These are phyloP conservation scores for Fusarium virguliforme DNA, from an alignment of 2,329 filamentous ascomycete species.

Conservation along the genomic window DNA sequence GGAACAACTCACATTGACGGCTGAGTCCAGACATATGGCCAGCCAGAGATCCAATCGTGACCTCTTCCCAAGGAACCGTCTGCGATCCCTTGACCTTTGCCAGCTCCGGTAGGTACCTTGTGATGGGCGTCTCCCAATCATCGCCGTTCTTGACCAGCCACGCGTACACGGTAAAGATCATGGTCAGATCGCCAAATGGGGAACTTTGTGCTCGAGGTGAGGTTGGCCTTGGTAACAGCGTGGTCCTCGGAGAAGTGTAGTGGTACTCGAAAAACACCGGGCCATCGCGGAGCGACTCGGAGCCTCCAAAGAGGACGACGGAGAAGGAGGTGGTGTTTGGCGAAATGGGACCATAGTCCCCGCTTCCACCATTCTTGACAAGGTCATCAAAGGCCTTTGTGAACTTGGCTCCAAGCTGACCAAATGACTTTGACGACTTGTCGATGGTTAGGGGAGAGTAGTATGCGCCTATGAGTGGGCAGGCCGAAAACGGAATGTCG, in stretches of 20 bases:
- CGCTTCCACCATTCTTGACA: conserved; percentile 28
- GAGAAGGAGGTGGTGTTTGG: conserved; percentile 46
- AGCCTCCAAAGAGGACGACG: conserved; percentile 39
- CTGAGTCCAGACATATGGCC: conserved; percentile 44
- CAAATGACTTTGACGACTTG: conserved; percentile 12
- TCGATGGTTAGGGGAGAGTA: conserved; percentile 41
- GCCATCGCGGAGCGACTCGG: conserved; percentile 17
- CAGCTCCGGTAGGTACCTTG: conserved; percentile 52
- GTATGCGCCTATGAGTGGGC: conserved; percentile 43
- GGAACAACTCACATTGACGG: conserved; percentile 35
- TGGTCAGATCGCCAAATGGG: conserved; percentile 52
- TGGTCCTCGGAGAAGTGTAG: conserved; percentile 41
- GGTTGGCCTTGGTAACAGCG: conserved; percentile 7
- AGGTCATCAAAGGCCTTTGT: conserved; percentile 36
- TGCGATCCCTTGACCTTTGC: not conserved
- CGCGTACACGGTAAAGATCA: conserved; percentile 55
- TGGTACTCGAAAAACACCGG: conserved; percentile 45
- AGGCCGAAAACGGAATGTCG: conserved; percentile 37
- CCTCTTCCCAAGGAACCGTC: conserved; percentile 32
- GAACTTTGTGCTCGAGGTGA: conserved; percentile 49
- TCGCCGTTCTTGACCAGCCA: conserved; percentile 54
- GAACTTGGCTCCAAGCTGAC: conserved; percentile 17
- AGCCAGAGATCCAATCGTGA: conserved; percentile 42
- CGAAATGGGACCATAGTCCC: conserved; percentile 35
- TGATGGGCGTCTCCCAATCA: conserved; percentile 52